Base-by-base conservation (phyloP, 805 yeast species). In the Candida krabiensis region DNA sequence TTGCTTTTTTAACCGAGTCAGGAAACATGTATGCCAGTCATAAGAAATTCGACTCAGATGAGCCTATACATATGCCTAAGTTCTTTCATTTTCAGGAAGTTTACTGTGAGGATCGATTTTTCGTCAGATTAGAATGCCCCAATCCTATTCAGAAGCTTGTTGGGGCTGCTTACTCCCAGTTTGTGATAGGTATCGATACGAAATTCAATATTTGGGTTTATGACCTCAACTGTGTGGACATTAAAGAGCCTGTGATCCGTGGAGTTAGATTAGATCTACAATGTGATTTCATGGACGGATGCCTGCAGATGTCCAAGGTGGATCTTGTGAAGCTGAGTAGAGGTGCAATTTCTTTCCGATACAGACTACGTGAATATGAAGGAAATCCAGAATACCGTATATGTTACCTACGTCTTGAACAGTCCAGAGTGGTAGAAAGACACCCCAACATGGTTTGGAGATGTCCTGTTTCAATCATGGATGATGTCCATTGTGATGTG, bases 1-100 rank as follows among this genome's bases (percentile, higher is more conserved):
- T 44, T 15, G 43, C 49, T n/a, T 22, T 44, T 9, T 18, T 41
- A 5, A 36, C 45, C 15, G 49, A 44, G 30, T 4, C 19, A n/a
- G 49, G 49, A n/a, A 34, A 33, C 7, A 40, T 34, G 3, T 44
- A 29, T 33, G 38, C 31, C 23, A 35, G 37, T 26, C 17, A 19
- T 16, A 32, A 21, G 14, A 35, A 24, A 15, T 44, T 44, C 22
- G 43, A 40, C 9, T 33, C 22, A 8, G 40, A 44, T 8, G 35
- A 30, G 12, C 7, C 13, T 9, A 21, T 26, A 12, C 14, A 19
- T 2, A 13, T 12, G 5, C 30, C 6, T 30, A 15, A 19, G 14
- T 4, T 15, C 14, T 8, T 16, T 3, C 5, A 11, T 13, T 4
- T 22, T 19, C 21, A 4, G 23, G 21, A n/a, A 3, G 41, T 44